Base-by-base conservation (phyloP, 2,329 filamentous ascomycete species). In the Xylogone sp. region DNA sequence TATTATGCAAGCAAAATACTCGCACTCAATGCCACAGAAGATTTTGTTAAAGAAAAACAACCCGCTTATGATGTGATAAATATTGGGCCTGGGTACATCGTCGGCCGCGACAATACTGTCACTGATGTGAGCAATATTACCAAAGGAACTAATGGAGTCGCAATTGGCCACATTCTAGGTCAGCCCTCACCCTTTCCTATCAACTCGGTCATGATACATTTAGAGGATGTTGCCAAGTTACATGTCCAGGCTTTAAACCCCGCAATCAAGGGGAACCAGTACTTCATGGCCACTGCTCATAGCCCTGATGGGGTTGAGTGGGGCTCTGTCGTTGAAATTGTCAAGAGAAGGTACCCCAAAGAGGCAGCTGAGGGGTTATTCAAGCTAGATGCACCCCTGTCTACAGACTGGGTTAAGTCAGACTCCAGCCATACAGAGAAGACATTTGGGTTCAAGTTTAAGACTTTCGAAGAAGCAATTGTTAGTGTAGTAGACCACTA, bases 1-100 rank as follows among this genome's bases (percentile, higher is more conserved):
- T 67, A 69, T 43, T 59, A 57, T 21, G 61, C 60, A n/a, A 59
- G 59, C 19, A 68, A 68, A 53, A 59, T 61, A 1, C 56, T 61
- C 1, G 58, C 65, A 39, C 56, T 63, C 10, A 6, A 71, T 16
- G 65, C 72, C 46, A 31, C 50, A 1, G 20, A 43, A 16, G 16
- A 46, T 2, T 52, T 19, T 4, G 34, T 52, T 8, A 21, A 31
- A 16, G n/a, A 6, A 3, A 43, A 48, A 2, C 42, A 43, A 19
- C 50, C 45, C 3, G 6, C 5, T 10, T 52, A 47, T 18, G 50
- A 52, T 21, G 6, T 52, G 5, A 34, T 52, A 13, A 21, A 47
- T 21, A 44, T 52, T 3, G 9, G 43, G 31, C 50, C 50, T 9
- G 21, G 24, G n/a, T 48, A 43, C 27, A 21, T 52, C 18, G 13